A percentile compares a stretch with the other conserved stretches of the same genome.
These are phyloP conservation scores for Cystobasidium tubakii DNA, from an alignment of 768 basidiomycete genomes.

Conservation along the genomic window DNA sequence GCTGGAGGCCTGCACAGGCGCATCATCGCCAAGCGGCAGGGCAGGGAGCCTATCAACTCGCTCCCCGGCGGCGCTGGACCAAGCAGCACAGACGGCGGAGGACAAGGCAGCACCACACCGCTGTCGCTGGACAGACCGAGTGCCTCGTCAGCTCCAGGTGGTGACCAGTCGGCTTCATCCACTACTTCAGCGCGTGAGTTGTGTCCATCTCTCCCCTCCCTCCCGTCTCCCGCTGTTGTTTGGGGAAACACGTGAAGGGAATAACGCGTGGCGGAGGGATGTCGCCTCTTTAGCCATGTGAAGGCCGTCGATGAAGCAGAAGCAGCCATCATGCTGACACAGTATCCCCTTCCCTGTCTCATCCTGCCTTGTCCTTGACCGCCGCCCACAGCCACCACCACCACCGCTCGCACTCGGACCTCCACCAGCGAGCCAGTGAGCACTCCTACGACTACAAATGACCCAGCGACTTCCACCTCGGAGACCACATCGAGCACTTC, in stretches of 20 bases:
- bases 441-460: neutral
- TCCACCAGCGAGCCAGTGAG: neutral
- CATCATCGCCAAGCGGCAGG: neutral
- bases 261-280: too few relatives aligned
- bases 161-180: neutral
- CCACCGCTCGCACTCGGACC: neutral
- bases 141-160: neutral
- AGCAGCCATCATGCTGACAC: too few relatives aligned
- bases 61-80: neutral
- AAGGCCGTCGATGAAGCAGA: too few relatives aligned
- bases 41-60: neutral
- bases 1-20: neutral
- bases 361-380: too few relatives aligned
- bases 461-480: neutral
- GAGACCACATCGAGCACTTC: neutral
- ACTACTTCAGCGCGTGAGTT: neutral
- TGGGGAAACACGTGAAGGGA: neutral
- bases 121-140: neutral
- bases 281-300: too few relatives aligned
- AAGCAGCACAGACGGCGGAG: neutral
- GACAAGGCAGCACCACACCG: neutral
- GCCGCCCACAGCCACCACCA: neutral
- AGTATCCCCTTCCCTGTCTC: too few relatives aligned
- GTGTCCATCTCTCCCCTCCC: neutral
- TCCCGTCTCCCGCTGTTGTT: neutral